Conservation (phyloP, 2,329 filamentous ascomycete genomes). For the Pseudogymnoascus pannorum region DNA sequence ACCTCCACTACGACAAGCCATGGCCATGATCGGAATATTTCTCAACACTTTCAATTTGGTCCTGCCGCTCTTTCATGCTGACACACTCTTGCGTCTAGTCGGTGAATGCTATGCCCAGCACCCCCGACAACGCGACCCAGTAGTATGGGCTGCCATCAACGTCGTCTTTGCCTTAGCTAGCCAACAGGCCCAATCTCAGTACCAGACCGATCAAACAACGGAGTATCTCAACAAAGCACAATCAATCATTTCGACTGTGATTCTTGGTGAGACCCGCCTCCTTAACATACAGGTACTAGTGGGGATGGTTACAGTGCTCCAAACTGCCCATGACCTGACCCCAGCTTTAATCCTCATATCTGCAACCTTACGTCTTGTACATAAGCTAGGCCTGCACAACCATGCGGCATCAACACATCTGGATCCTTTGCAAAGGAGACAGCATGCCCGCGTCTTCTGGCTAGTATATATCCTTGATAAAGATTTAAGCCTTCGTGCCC, state of each 20-base stretch:
- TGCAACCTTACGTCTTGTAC: slow-evolving; percentile 23
- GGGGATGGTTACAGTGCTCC: slow-evolving; percentile 26
- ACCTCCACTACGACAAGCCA: too few relatives aligned
- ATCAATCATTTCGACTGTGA: slow-evolving; percentile 24
- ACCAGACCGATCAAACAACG: too few relatives aligned
- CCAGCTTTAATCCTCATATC: slow-evolving; percentile 25
- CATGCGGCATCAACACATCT: slow-evolving; percentile 17
- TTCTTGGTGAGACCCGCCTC: slow-evolving; percentile 22
- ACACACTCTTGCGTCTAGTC: slow-evolving; percentile 19
- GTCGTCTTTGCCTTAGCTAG: slow-evolving; percentile 25
- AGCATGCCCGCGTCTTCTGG: slow-evolving; percentile 27
- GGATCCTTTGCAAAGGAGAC: slow-evolving; percentile 16
- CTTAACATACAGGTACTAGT: slow-evolving; percentile 28
- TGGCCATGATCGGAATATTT: too few relatives aligned
- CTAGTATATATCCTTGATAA: slow-evolving; percentile 27
- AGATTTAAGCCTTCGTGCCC: slow-evolving; percentile 24
- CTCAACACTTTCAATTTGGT: slow-evolving; percentile 23
- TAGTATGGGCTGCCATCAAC: slow-evolving; percentile 28
- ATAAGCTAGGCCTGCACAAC: slow-evolving; percentile 20
- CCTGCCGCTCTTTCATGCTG: slow-evolving; percentile 23
- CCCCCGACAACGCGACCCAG: slow-evolving; percentile 19
- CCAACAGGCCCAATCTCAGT: slow-evolving; percentile 9
- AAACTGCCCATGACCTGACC: slow-evolving; percentile 23
- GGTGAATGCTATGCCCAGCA: slow-evolving; percentile 18
- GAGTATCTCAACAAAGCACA: slow-evolving; percentile 25